phyloP scores from a whole-genome alignment of 148 eudicot genomes.

The Nyssa sinensis region DNA sequence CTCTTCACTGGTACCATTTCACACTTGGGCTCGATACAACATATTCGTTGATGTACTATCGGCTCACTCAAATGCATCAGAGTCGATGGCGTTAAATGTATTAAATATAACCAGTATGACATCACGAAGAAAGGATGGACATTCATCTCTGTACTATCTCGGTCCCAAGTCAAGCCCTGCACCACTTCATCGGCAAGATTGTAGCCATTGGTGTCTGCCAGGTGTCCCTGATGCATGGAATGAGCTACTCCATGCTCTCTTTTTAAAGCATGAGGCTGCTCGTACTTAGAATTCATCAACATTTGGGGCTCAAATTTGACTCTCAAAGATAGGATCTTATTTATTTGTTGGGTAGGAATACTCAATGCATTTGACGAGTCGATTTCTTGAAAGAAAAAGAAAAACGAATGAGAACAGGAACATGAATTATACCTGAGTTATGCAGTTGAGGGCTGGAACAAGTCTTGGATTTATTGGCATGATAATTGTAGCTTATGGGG shows the following conservation, averaged over 20 bases:
- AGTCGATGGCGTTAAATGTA: conserved; percentile 30
- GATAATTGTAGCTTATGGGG: neutral
- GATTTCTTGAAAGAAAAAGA: neutral
- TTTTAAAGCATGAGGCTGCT: conserved; percentile 39
- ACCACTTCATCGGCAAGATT: conserved; percentile 69
- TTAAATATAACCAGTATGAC: conserved; percentile 69
- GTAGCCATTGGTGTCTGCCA: conserved; percentile 98
- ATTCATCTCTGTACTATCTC: conserved; percentile 76
- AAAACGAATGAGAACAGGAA: neutral
- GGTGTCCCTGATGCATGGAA: conserved; percentile 96
- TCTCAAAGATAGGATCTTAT: neutral
- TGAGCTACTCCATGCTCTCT: conserved; percentile 73
- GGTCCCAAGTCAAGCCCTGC: conserved; percentile 58
- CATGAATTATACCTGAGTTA: neutral
- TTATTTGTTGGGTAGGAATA: conserved; percentile 2
- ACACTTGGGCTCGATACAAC: conserved; percentile 55
- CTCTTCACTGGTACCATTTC: conserved; percentile 44
- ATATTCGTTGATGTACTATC: conserved; percentile 44
- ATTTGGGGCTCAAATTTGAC: conserved; percentile 2
- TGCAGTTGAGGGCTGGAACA: neutral
- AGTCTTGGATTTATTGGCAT: neutral
- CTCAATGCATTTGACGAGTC: neutral
- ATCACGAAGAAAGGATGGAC: conserved; percentile 80
- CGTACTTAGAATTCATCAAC: conserved; percentile 21
- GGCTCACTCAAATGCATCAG: conserved; percentile 21